Evolutionary conservation across 2,329 filamentous ascomycete genomes (phyloP).

Genomic region (Sordariomycetes sp.): DNA sequence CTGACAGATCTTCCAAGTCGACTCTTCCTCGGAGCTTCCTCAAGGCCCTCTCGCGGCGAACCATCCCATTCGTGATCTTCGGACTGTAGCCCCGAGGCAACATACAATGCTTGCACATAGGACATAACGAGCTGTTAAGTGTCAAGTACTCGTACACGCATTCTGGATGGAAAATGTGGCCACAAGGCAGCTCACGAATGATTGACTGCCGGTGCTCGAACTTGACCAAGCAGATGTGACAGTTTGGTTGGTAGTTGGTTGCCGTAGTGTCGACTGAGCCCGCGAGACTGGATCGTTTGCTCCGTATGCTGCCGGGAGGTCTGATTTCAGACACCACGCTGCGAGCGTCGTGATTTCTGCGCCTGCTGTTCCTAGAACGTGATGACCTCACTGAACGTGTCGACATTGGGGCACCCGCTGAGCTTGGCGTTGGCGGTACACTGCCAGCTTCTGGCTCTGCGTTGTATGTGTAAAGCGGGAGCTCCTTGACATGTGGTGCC

Average conservation of each 20-base stretch:
- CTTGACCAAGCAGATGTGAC: slow-evolving; percentile 82
- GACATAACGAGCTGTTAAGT: slow-evolving; percentile 76
- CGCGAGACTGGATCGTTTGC: slow-evolving; percentile 26
- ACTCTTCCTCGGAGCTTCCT: slow-evolving; percentile 48
- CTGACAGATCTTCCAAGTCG: slow-evolving; percentile 28
- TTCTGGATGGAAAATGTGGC: slow-evolving; percentile 86
- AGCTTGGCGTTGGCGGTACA: slow-evolving; percentile 25
- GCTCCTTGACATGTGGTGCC: slow-evolving; percentile 55
- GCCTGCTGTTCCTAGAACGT: slow-evolving; percentile 18
- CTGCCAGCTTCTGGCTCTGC: slow-evolving; percentile 36
- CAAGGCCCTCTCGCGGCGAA: slow-evolving; percentile 66
- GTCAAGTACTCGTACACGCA: slow-evolving; percentile 83
- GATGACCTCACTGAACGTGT: slow-evolving; percentile 17
- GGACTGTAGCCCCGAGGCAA: slow-evolving; percentile 61
- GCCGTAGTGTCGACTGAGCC: slow-evolving; percentile 26
- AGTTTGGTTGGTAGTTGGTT: slow-evolving; percentile 66
- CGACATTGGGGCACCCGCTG: slow-evolving; percentile 15
- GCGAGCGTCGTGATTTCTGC: slow-evolving; percentile 17
- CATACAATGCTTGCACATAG: slow-evolving; percentile 79
- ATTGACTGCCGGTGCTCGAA: slow-evolving; percentile 61
- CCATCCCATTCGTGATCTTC: slow-evolving; percentile 76
- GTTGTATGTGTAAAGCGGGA: slow-evolving; percentile 73
- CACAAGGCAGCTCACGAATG: slow-evolving; percentile 80
- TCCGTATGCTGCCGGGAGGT: slow-evolving; percentile 21
- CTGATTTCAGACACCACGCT: slow-evolving; percentile 15